Conservation (phyloP, 2,329 filamentous ascomycete species). For the Pseudogymnoascus sp. region DNA sequence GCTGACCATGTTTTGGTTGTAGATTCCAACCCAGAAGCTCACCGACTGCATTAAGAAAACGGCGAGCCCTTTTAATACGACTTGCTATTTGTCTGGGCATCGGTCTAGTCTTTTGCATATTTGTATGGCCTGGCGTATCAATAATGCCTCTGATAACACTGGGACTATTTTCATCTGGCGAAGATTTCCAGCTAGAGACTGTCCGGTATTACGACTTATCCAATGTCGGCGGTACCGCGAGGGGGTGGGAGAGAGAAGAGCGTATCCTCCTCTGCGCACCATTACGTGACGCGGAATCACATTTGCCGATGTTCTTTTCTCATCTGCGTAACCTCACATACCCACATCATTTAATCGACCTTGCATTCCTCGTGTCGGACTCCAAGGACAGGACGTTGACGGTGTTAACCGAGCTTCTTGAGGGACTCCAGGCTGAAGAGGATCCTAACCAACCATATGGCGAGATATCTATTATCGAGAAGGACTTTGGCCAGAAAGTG, state of each 20-base stretch:
- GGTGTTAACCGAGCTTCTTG: conserved; percentile 65
- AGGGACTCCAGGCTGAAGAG: conserved; percentile 69
- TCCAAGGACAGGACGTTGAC: conserved; percentile 86
- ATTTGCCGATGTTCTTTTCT: conserved; percentile 97
- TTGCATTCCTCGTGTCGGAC: conserved; percentile 94
- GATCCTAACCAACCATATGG: conserved; percentile 80
- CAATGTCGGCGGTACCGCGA: conserved; percentile 81
- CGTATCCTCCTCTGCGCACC: conserved; percentile 92
- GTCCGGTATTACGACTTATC: conserved; percentile 95
- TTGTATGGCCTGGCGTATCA: conserved; percentile 62
- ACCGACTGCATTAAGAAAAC: conserved; percentile 60
- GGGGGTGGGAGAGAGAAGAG: conserved; percentile 94
- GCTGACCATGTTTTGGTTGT: conserved; percentile 13
- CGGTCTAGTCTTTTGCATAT: conserved; percentile 60
- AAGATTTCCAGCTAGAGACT: conserved; percentile 78
- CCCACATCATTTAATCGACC: conserved; percentile 89
- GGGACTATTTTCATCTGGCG: conserved; percentile 57
- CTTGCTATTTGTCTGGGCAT: conserved; percentile 51
- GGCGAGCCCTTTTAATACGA: conserved; percentile 64
- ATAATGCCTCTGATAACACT: conserved; percentile 57
- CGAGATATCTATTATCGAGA: conserved; percentile 95
- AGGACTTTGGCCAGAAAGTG: conserved; percentile 97
- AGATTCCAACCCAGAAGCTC: conserved; percentile 82
- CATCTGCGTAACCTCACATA: conserved; percentile 96
- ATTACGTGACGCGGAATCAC: conserved; percentile 81